A percentile compares a stretch with the other conserved stretches of the same genome.
Conservation (phyloP, 106 monocot genomes). For the Acorus calamus region DNA sequence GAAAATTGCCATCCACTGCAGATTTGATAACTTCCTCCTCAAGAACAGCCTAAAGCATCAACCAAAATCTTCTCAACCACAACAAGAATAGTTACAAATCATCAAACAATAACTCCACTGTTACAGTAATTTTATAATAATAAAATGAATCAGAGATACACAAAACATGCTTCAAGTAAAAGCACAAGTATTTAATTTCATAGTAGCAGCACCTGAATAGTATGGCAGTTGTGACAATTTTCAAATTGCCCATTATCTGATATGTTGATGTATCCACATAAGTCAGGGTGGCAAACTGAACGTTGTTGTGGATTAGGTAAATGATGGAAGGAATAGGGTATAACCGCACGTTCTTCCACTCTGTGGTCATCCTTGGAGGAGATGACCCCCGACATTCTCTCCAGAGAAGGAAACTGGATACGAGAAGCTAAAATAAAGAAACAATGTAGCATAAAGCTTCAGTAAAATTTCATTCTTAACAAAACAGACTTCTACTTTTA, state of each 20-base stretch:
- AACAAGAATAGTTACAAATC: neutral
- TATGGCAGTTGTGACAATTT: slow-evolving; percentile 93
- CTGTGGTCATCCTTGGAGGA: slow-evolving; percentile 75
- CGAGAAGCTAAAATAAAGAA: slow-evolving; percentile 48
- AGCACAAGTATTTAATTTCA: neutral
- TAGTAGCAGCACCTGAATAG: slow-evolving; percentile 55
- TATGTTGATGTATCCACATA: slow-evolving; percentile 95
- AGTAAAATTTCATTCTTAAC: neutral
- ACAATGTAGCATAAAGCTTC: slow-evolving; percentile 8
- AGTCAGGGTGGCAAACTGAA: slow-evolving; percentile 81
- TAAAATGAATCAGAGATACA: neutral
- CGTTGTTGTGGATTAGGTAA: slow-evolving; percentile 95
- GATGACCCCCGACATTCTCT: slow-evolving; percentile 46
- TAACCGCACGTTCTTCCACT: slow-evolving; percentile 70
- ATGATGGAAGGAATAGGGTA: slow-evolving; percentile 84
- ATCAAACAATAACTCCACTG: neutral
- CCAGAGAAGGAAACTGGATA: slow-evolving; percentile 84
- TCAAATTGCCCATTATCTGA: slow-evolving; percentile 96
- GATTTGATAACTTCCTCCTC: slow-evolving; percentile 60
- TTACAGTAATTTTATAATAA: neutral
- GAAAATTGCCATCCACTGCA: slow-evolving; percentile 92
- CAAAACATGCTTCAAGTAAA: neutral
- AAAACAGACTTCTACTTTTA: too few species aligned
- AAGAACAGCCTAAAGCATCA: slow-evolving; percentile 57
- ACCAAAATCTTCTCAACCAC: neutral